phyloP scores from a whole-genome alignment of 1,139 yeast species.

The Hemisphaericaspora xylofermentans region DNA sequence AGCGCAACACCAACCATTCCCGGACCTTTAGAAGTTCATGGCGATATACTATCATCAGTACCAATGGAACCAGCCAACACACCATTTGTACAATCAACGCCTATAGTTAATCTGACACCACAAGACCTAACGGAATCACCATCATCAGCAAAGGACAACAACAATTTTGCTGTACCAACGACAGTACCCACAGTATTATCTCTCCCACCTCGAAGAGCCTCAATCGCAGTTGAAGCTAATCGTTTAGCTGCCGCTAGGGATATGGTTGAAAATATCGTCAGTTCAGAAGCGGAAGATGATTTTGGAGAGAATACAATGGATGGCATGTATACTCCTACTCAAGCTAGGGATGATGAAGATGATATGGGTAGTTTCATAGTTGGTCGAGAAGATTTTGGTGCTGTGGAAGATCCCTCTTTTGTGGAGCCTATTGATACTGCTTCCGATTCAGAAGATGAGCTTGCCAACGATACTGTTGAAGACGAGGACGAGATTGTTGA shows the following conservation, averaged over 20 bases:
- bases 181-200: neutral
- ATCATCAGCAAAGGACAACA: neutral
- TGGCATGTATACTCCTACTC: slow-evolving; percentile 39
- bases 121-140: slow-evolving; percentile 2
- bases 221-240: slow-evolving; percentile 2
- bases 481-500: neutral
- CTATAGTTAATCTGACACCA: neutral
- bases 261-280: slow-evolving; percentile 17
- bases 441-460: slow-evolving; percentile 28
- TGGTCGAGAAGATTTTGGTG: slow-evolving; percentile 14
- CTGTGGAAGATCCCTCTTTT: slow-evolving; percentile 9
- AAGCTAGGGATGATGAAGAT: slow-evolving; percentile 32
- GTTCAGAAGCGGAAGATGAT: slow-evolving; percentile 31
- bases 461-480: neutral
- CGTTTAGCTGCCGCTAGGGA: slow-evolving; percentile 11
- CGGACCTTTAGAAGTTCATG: neutral
- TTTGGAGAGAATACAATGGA: slow-evolving; percentile 43
- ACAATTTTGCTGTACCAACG: neutral
- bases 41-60: neutral
- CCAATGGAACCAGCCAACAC: neutral
- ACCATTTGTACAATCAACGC: neutral
- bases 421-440: slow-evolving; percentile 15
- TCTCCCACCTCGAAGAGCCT: slow-evolving; percentile 1
- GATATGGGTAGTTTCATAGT: slow-evolving; percentile 40
- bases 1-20: neutral